Percentiles rank a stretch among this genome's conserved stretches.
These are phyloP conservation scores for Rosa multiflora DNA, from an alignment of 306 rosid species.

Conservation along the genomic window DNA sequence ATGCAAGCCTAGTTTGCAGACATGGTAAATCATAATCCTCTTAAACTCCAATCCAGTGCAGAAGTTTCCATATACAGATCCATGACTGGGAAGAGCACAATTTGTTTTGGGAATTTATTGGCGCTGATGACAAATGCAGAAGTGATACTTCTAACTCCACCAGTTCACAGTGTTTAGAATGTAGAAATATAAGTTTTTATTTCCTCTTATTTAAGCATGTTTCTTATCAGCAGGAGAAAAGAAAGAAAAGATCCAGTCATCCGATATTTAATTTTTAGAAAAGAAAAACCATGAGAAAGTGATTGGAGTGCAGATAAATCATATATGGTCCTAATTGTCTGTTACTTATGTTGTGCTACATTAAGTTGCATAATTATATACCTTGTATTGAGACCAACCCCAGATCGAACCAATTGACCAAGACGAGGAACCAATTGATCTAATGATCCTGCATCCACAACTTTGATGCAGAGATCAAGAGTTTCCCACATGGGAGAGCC, in stretches of 20 bases:
- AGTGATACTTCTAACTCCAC: background rate
- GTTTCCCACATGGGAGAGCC: conserved; percentile 99
- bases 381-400: conserved; percentile 98
- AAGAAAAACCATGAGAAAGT: background rate
- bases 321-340: background rate
- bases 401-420: conserved; percentile 84
- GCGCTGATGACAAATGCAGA: background rate
- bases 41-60: background rate
- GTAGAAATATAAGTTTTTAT: background rate
- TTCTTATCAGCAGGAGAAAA: background rate
- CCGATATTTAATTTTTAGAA: background rate
- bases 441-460: conserved; percentile 76
- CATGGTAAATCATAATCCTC: background rate
- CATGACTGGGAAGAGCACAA: background rate
- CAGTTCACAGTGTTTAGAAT: background rate
- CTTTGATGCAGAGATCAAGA: conserved; percentile 81
- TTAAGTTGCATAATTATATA: conserved; percentile 23
- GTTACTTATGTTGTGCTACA: background rate
- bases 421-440: conserved; percentile 79
- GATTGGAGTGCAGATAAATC: background rate
- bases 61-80: background rate
- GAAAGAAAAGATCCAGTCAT: background rate
- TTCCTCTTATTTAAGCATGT: background rate
- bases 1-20: background rate
- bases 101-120: background rate